phyloP scores from a whole-genome alignment of 805 yeast species.

The Candida loeiensis region DNA sequence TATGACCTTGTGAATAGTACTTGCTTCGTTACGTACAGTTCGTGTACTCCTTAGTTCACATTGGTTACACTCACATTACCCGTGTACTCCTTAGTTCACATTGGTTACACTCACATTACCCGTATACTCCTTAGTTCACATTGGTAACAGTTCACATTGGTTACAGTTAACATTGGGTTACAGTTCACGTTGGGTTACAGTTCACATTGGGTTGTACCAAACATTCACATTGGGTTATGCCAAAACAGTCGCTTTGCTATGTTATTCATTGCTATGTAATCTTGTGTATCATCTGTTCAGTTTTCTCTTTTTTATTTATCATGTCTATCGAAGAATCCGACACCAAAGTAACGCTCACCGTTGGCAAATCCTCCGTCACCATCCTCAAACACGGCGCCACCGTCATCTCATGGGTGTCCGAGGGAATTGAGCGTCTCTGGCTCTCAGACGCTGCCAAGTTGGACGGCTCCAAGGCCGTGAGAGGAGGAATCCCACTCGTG shows the following conservation, averaged over 20 bases:
- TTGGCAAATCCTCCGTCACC: conserved; percentile 53
- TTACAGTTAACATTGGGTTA: too few species aligned
- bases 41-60: too few species aligned
- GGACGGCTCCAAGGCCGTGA: conserved; percentile 90
- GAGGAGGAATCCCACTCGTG: conserved; percentile 96
- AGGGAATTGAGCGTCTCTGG: conserved; percentile 82
- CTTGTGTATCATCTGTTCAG: background rate
- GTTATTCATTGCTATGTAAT: background rate
- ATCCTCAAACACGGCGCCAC: conserved; percentile 88
- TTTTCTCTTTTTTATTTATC: background rate
- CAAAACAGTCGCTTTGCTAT: background rate
- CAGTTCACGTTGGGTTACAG: too few species aligned
- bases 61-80: too few species aligned
- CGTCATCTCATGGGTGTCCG: conserved; percentile 70
- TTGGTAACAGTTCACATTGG: too few species aligned
- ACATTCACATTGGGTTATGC: too few species aligned
- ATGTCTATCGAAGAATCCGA: conserved; percentile 54
- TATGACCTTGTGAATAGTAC: too few species aligned
- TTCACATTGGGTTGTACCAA: too few species aligned
- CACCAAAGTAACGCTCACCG: conserved; percentile 56
- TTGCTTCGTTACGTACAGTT: too few species aligned
- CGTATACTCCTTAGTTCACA: too few species aligned
- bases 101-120: too few species aligned
- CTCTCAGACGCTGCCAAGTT: conserved; percentile 69
- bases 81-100: too few species aligned